A percentile compares a stretch with the other conserved stretches of the same genome.
Conservation (phyloP, 169 alveolate genomes). For the Plasmodium gaboni region DNA sequence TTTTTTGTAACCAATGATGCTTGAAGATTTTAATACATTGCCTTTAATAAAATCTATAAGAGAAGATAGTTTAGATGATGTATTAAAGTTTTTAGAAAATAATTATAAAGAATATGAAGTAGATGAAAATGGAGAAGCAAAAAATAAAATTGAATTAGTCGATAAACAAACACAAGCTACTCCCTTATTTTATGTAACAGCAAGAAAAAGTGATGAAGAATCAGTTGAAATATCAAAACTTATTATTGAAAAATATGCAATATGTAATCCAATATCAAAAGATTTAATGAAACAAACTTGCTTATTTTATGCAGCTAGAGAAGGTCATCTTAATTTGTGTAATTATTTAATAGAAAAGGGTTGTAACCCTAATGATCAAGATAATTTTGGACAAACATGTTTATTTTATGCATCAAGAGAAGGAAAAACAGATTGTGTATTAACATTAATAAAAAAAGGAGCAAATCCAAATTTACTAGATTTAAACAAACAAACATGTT, state of each 20-base stretch:
- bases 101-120: conserved; percentile 70
- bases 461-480: conserved; percentile 92
- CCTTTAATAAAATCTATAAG: conserved; percentile 70
- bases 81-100: conserved; percentile 37
- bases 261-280: conserved; percentile 85
- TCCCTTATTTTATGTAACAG: conserved; percentile 90
- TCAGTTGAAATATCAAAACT: conserved; percentile 89
- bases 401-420: conserved; percentile 94
- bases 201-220: conserved; percentile 88
- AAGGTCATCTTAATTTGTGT: conserved; percentile 90
- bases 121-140: conserved; percentile 47
- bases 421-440: conserved; percentile 90
- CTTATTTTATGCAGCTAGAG: conserved; percentile 95
- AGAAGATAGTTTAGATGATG: conserved; percentile 62
- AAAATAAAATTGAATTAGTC: conserved; percentile 57
- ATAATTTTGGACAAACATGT: conserved; percentile 92
- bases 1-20: conserved; percentile 41
- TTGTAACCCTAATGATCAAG: conserved; percentile 92
- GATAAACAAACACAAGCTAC: conserved; percentile 86
- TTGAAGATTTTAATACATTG: conserved; percentile 69
- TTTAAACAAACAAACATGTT: conserved; percentile 91
- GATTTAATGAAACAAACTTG: conserved; percentile 94
- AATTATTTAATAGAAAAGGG: conserved; percentile 90
- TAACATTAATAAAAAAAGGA: conserved; percentile 84
- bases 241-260: conserved; percentile 85